Evolutionary conservation across 768 basidiomycete species (phyloP).

Genomic region (Podaxis sp.): DNA sequence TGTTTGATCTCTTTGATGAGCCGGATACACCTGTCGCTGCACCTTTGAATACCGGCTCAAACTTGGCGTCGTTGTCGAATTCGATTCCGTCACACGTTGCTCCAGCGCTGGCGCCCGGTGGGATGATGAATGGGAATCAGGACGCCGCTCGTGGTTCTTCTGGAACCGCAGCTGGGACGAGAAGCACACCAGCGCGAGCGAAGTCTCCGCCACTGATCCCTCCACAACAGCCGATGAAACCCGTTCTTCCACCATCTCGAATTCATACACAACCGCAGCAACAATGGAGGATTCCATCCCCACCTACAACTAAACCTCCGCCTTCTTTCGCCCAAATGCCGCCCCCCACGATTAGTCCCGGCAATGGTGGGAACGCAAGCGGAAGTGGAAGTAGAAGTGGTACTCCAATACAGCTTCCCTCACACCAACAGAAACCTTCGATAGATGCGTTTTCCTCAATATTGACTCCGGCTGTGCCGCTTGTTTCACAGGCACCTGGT

Average conservation of each 20-base stretch:
- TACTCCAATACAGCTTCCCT: slow-evolving; percentile 6
- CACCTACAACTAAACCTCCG: slow-evolving; percentile 6
- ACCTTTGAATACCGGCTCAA: not conserved
- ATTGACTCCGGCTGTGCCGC: slow-evolving; percentile 41
- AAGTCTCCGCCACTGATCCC: slow-evolving; percentile 7
- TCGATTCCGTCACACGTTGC: not conserved
- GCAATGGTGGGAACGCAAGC: not conserved
- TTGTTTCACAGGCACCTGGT: slow-evolving; percentile 26
- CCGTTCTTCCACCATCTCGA: slow-evolving; percentile 21
- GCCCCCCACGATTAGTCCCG: not conserved
- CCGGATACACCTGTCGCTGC: not conserved
- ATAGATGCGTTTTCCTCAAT: slow-evolving; percentile 32
- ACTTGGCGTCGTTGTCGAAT: not conserved
- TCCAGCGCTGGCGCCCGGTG: slow-evolving; percentile 1
- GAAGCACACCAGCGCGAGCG: slow-evolving; percentile 19
- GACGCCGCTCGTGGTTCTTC: not conserved
- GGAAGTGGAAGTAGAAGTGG: not conserved
- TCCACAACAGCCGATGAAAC: slow-evolving; percentile 1
- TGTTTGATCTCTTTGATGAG: slow-evolving; percentile 10
- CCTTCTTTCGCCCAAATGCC: not conserved
- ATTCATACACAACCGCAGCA: slow-evolving; percentile 3
- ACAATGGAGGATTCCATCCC: slow-evolving; percentile 11
- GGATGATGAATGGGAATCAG: not conserved
- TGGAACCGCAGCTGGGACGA: not conserved
- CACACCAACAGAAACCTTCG: slow-evolving; percentile 19